Conservation (phyloP, 805 yeast genomes). For the Lipomyces starkeyi region DNA sequence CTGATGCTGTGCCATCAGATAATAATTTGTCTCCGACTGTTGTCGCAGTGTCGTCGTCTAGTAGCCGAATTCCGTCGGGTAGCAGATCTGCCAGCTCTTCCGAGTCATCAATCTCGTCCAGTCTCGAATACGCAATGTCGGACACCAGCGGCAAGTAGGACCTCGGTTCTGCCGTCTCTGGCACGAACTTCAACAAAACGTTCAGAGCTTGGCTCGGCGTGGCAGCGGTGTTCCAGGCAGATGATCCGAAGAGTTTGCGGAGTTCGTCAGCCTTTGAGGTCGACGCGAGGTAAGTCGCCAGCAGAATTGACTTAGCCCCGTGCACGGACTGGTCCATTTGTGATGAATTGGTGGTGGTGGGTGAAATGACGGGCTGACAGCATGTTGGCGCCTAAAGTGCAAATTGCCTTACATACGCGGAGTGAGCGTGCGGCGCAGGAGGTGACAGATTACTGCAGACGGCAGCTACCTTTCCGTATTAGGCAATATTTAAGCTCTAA, state of each 20-base stretch:
- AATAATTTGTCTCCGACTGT: slow-evolving; percentile 28
- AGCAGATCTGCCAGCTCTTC: slow-evolving; percentile 6
- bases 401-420: not conserved
- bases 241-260: slow-evolving; percentile 18
- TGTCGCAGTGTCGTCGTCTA: slow-evolving; percentile 27
- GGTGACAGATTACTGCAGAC: not conserved
- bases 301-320: not conserved
- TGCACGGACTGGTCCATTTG: not conserved
- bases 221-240: slow-evolving; percentile 8
- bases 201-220: slow-evolving; percentile 39
- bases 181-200: slow-evolving; percentile 42
- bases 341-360: not conserved
- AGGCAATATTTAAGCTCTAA: not conserved
- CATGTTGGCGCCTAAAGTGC: not conserved
- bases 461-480: not conserved
- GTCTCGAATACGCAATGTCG: slow-evolving; percentile 23
- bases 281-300: slow-evolving; percentile 24
- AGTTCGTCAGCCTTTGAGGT: slow-evolving; percentile 8
- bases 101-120: not conserved
- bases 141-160: slow-evolving; percentile 32
- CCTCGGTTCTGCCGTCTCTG: slow-evolving; percentile 42
- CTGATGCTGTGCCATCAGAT: slow-evolving; percentile 4
- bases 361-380: not conserved
- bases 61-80: slow-evolving; percentile 23
- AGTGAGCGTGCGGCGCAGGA: slow-evolving; percentile 1